Conservation (phyloP, 352 stramenopile genomes). For the Phytophthora citricola region DNA sequence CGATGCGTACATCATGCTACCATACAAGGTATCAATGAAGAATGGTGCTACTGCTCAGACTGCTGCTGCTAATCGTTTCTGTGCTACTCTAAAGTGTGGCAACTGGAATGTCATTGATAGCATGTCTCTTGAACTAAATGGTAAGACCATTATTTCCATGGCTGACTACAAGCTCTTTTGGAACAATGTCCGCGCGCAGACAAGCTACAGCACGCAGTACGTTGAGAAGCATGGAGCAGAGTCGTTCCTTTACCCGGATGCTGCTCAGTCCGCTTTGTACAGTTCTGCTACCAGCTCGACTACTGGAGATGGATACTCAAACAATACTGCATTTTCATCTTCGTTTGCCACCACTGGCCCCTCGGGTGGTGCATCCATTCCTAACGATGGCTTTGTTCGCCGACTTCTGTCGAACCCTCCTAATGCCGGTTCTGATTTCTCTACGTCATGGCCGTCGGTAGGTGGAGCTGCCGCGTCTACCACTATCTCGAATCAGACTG, state of each 20-base stretch:
- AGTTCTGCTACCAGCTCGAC: neutral
- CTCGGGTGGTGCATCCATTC: neutral
- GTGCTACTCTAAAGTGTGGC: conserved; percentile 3
- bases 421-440: neutral
- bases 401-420: conserved; percentile 16
- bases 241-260: conserved; percentile 9
- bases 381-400: conserved; percentile 8
- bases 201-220: conserved; percentile 2
- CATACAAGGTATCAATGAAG: conserved; percentile 14
- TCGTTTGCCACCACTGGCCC: neutral
- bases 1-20: conserved; percentile 10
- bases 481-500: no score
- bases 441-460: neutral
- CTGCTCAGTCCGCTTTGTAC: neutral
- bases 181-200: neutral
- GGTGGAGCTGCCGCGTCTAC: no score
- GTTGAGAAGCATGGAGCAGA: conserved; percentile 20
- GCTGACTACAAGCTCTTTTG: neutral
- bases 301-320: conserved; percentile 14
- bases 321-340: neutral
- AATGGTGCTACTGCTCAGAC: neutral
- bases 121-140: conserved; percentile 8
- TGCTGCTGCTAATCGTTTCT: conserved; percentile 6
- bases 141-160: neutral
- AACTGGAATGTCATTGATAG: conserved; percentile 20